Base-by-base conservation (phyloP, 768 basidiomycete genomes). In the Trametes cubensis region DNA sequence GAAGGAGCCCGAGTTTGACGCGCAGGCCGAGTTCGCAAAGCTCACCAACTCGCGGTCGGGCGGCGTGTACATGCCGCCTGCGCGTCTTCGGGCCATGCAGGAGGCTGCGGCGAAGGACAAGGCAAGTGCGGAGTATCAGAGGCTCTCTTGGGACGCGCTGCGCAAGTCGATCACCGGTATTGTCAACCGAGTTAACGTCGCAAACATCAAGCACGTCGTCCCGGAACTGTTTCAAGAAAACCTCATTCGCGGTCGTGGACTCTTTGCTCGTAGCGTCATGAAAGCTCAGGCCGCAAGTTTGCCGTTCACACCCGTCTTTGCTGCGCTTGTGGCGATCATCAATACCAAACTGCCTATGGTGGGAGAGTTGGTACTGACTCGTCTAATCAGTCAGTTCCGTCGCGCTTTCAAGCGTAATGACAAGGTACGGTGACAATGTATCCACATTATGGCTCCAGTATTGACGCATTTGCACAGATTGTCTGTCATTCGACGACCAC, bases 141-240 rank as follows among this genome's bases (percentile, higher is more conserved):
- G 97, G 11, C 77, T 99, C 61, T 92, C 94, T 11, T 99, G 97
- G 97, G 97, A 99, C 71, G 97, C 97, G 2, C 78, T 99, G 62
- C 88, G 95, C 72, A 99, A 99, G 77, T 92, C 90, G 53, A 91
- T 99, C 70, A 98, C 97, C 28, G 97, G 97, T 94, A 90, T 98
- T 68, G 96, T 98, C 81, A 99, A 99, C 81, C 90, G 97, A 81
- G 93, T 99, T 78, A 98, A 98, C 74, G 83, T 94, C 20, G 82
- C 88, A 67, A 98, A 98, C 74, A 99, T 99, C 84, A 97, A 98
- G 76, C 84, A 89, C 69, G 85, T 96, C 66, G 84, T 94, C 0
- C 93, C 94, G 0, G 93, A 96, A 73, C 76, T 99, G 25, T 98
- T 99, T 70, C 76, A 85, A 1, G 97, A 99, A 75, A 97, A 99